Percentiles rank a stretch among this genome's conserved stretches.
These are phyloP conservation scores for Chaetomium sp. DNA, from an alignment of 2,329 filamentous ascomycete species.

Conservation along the genomic window DNA sequence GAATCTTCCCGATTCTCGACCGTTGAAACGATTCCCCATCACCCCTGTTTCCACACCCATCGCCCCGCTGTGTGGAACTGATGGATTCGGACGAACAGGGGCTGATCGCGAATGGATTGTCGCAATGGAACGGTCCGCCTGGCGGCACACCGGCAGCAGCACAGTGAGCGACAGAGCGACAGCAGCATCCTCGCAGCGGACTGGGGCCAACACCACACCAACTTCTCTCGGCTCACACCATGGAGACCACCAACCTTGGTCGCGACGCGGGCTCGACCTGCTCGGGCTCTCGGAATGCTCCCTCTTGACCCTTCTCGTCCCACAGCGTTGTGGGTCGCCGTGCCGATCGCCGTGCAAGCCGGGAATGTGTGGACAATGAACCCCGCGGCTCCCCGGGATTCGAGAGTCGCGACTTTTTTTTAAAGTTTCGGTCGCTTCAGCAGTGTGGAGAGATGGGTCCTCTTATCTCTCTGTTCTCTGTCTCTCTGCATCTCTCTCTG, in stretches of 20 bases:
- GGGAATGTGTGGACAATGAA: constrained; percentile 1
- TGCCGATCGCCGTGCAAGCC: constrained; percentile 10
- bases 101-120: background rate
- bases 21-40: background rate
- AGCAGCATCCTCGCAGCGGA: background rate
- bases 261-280: too few species aligned
- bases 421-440: background rate
- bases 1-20: too few species aligned
- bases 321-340: constrained; percentile 14
- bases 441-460: background rate
- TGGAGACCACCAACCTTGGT: too few species aligned
- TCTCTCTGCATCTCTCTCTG: too few species aligned
- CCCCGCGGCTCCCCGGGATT: background rate
- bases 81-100: background rate
- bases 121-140: constrained; percentile 2
- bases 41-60: background rate
- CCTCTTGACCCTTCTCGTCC: background rate
- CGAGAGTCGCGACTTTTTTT: too few species aligned
- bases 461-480: background rate
- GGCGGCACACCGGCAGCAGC: background rate
- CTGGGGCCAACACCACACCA: constrained; percentile 12
- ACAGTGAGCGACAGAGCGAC: too few species aligned
- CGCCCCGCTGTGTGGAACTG: background rate
- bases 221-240: background rate
- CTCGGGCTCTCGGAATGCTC: too few species aligned